Conservation (phyloP, 495 filamentous ascomycete species). For the Talaromyces ruber region DNA sequence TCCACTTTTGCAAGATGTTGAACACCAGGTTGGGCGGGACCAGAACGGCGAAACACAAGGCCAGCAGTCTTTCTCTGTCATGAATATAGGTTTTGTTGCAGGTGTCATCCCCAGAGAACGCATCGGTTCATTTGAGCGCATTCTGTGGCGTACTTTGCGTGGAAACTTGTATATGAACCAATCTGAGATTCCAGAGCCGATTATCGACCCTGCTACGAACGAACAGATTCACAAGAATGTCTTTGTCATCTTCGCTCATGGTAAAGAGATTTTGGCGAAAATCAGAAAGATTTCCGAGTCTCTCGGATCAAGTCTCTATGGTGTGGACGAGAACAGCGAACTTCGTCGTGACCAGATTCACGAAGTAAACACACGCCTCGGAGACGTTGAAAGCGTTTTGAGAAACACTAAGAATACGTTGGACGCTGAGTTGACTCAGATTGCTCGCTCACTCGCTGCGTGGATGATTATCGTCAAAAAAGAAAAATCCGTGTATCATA, state of each 20-base stretch:
- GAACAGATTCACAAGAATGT: conserved; percentile 93
- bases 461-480: conserved; percentile 98
- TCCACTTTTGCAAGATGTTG: conserved; percentile 75
- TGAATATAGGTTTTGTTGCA: conserved; percentile 99
- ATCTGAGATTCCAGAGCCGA: conserved; percentile 91
- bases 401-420: conserved; percentile 95
- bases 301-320: conserved; percentile 88
- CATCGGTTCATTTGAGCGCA: conserved; percentile 91
- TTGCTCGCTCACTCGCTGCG: conserved; percentile 77
- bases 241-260: conserved; percentile 98
- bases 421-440: conserved; percentile 86
- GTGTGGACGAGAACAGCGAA: conserved; percentile 94
- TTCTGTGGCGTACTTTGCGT: conserved; percentile 91
- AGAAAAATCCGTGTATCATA: conserved; percentile 97
- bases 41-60: conserved; percentile 63
- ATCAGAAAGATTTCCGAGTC: conserved; percentile 98
- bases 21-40: conserved; percentile 54
- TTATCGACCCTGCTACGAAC: conserved; percentile 85
- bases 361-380: conserved; percentile 87
- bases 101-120: conserved; percentile 92
- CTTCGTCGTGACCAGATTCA: conserved; percentile 89
- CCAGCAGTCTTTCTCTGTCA: conserved; percentile 80
- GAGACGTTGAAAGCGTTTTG: conserved; percentile 83
- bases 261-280: conserved; percentile 95
- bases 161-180: conserved; percentile 99